A percentile compares a stretch with the other conserved stretches of the same genome.
Conservation (phyloP, 495 filamentous ascomycete species). For the Daldinia concentrica region DNA sequence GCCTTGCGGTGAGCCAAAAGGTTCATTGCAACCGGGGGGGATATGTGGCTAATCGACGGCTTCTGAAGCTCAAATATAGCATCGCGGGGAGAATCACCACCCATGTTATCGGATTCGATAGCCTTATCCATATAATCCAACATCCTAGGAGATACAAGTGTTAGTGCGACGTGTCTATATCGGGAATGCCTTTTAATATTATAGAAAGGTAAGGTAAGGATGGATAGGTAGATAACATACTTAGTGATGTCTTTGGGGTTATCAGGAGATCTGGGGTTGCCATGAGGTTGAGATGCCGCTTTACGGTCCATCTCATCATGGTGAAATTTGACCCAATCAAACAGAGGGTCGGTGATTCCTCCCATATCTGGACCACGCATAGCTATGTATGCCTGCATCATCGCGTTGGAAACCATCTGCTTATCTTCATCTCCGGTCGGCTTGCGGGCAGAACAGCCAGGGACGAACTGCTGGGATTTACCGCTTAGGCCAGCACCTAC, state of each 20-base stretch:
- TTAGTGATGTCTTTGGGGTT: slow-evolving; percentile 14
- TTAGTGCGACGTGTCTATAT: neutral
- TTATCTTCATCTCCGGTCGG: slow-evolving; percentile 4
- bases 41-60: slow-evolving; percentile 16
- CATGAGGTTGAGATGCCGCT: neutral
- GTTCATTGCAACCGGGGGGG: slow-evolving; percentile 9
- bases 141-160: slow-evolving; percentile 17
- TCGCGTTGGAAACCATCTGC: slow-evolving; percentile 28
- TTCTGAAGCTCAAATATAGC: slow-evolving; percentile 29
- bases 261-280: neutral
- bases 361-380: slow-evolving; percentile 41
- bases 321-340: slow-evolving; percentile 25
- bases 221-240: slow-evolving; percentile 30
- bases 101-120: slow-evolving; percentile 18
- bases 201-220: too few relatives aligned
- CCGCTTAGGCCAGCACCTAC: neutral
- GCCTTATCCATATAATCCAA: slow-evolving; percentile 26
- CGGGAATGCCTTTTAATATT: neutral
- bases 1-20: neutral
- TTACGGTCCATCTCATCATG: neutral
- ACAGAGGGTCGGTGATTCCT: slow-evolving; percentile 19
- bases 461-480: slow-evolving; percentile 1
- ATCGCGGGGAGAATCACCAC: slow-evolving; percentile 23
- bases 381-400: slow-evolving; percentile 37
- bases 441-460: slow-evolving; percentile 21